Conservation (phyloP, 805 yeast genomes). For the Cyberlindnera amylophila region DNA sequence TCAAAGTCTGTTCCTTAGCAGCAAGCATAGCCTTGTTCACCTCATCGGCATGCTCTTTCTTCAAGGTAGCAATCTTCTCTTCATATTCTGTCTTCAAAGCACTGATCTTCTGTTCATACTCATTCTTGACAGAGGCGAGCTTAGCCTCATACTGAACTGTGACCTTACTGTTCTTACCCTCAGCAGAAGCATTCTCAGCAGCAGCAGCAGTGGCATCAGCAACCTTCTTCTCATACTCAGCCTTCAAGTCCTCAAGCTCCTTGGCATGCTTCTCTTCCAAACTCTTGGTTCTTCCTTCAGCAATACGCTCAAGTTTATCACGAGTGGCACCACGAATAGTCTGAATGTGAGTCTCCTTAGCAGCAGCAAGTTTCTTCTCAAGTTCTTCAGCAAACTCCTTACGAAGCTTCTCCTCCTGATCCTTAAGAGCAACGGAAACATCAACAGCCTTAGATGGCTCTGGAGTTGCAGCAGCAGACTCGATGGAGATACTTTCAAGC, state of each 20-base stretch:
- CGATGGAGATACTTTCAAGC: background rate
- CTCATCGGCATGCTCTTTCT: constrained; percentile 28
- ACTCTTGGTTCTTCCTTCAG: constrained; percentile 25
- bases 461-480: background rate
- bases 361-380: constrained; percentile 20
- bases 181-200: background rate
- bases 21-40: constrained; percentile 19
- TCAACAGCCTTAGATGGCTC: background rate
- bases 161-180: background rate
- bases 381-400: constrained; percentile 28
- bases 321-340: constrained; percentile 37
- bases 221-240: constrained; percentile 26
- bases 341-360: constrained; percentile 27
- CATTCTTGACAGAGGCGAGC: constrained; percentile 19
- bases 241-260: constrained; percentile 27
- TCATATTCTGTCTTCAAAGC: constrained; percentile 29
- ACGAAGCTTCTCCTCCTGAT: constrained; percentile 24
- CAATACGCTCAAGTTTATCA: constrained; percentile 29
- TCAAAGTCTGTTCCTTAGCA: constrained; percentile 26
- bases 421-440: constrained; percentile 22
- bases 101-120: constrained; percentile 27
- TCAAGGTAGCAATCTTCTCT: constrained; percentile 29
- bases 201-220: constrained; percentile 15
- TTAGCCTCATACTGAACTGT: background rate
- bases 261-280: constrained; percentile 29